phyloP scores from a whole-genome alignment of 495 filamentous ascomycete species.

The Aspergillus kassunensis region DNA sequence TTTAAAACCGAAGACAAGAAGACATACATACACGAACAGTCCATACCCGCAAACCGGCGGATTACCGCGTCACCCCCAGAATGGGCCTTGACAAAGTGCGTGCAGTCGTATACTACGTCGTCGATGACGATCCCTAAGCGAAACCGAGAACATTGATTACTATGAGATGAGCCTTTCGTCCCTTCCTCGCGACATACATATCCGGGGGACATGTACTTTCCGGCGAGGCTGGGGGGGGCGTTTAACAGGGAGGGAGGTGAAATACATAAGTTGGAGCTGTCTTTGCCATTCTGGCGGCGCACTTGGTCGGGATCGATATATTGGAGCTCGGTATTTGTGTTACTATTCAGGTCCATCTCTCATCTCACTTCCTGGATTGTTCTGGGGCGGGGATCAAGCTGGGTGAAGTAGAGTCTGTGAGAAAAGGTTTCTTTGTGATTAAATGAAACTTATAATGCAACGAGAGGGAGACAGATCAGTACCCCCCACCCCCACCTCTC shows the following conservation, averaged over 20 bases:
- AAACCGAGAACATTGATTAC: not conserved
- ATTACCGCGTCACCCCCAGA: conserved; percentile 1
- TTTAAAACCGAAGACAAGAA: not conserved
- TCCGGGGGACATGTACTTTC: too few species aligned
- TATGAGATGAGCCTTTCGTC: not conserved
- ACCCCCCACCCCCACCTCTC: too few species aligned
- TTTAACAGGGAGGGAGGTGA: not conserved
- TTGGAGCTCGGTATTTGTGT: not conserved
- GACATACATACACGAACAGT: not conserved
- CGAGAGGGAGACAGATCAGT: too few species aligned
- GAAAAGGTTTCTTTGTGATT: too few species aligned
- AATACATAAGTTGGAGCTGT: not conserved
- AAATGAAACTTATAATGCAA: too few species aligned
- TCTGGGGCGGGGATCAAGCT: too few species aligned
- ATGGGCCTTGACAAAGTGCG: not conserved
- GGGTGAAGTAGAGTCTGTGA: too few species aligned
- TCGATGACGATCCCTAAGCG: conserved; percentile 1
- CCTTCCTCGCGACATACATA: not conserved
- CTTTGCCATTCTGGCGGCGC: not conserved
- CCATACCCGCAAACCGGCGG: not conserved
- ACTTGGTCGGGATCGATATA: not conserved
- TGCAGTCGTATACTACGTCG: conserved; percentile 1
- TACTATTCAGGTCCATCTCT: too few species aligned
- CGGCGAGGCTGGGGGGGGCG: too few species aligned
- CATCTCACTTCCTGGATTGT: too few species aligned